Evolutionary conservation across 768 basidiomycete genomes (phyloP), one percentile per base, ranked within the genome.

Genomic region (Russula brevipes): DNA sequence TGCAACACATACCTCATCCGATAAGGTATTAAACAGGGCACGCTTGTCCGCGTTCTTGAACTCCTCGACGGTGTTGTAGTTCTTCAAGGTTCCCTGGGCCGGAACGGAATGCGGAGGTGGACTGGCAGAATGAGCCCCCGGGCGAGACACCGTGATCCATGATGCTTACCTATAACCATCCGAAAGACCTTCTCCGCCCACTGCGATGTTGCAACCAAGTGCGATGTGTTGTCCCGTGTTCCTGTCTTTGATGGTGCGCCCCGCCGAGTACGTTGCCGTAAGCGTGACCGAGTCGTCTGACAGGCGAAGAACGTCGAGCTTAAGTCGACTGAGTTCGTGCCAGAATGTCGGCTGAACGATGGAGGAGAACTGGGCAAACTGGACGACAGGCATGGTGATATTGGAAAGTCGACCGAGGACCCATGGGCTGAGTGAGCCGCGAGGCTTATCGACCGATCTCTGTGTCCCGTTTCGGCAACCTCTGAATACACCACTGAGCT

Each of bases 11-110:
- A 91, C 91, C 77, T 86, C 79, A 65, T 87, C 81, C 0, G 87
- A 85, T 63, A 88, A 73, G 35, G 80, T 71, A 60, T 89, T 89
- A 76, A 98, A 94, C 17, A 97, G 74, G n/a, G 84, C 82, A 6
- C 87, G 84, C 80, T 99, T 99, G 70, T 93, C 87, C 0, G 89
- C 87, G 7, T 85, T 83, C 69, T 88, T 93, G 79, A 98, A 98
- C 11, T 97, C 94, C 69, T 98, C 94, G 69, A 98, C 89, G 9
- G 96, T 98, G 72, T 98, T 99, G 77, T 85, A 98, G 74, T 98
- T 98, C 81, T 91, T 94, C 70, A 97, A 80, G 10, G 80, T 77
- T 44, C 96, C 97, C 4, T 69, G 72, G 0, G 85, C 81, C 1
- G 74, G 59, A 49, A 85, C 78, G 12, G 85, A 77, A 64, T 84